Conservation (phyloP, 2,329 filamentous ascomycete species). For the Teratosphaeria nubilosa region DNA sequence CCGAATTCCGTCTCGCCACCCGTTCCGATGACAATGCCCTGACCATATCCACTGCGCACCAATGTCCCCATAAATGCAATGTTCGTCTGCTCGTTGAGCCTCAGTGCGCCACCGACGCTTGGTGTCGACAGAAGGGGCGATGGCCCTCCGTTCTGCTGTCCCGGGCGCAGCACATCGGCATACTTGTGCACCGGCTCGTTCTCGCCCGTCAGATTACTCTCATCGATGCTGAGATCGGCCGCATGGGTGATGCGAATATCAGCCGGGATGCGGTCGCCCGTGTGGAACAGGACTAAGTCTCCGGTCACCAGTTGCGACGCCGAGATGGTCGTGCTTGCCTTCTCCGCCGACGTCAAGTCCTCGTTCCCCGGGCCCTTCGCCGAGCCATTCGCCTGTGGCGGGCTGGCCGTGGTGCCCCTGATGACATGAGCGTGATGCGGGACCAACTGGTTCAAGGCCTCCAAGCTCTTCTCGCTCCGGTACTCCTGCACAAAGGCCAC, state of each 20-base stretch:
- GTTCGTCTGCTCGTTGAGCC: constrained; percentile 68
- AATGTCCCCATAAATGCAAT: constrained; percentile 98
- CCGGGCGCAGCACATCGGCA: constrained; percentile 46
- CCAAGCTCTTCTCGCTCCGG: constrained; percentile 90
- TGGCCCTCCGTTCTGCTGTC: constrained; percentile 12
- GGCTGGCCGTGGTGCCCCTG: constrained; percentile 34
- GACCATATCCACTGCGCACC: constrained; percentile 87
- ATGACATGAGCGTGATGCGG: constrained; percentile 96
- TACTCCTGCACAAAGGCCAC: constrained; percentile 98
- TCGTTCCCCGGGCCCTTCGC: constrained; percentile 46
- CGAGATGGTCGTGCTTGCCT: constrained; percentile 72
- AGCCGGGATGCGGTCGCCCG: constrained; percentile 90
- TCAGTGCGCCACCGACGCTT: constrained; percentile 48
- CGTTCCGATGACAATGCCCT: constrained; percentile 94
- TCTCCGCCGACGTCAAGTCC: constrained; percentile 53
- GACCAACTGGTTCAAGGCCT: constrained; percentile 85
- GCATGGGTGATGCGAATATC: constrained; percentile 90
- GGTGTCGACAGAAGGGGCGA: constrained; percentile 1
- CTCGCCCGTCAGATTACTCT: constrained; percentile 92
- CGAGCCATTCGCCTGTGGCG: constrained; percentile 29
- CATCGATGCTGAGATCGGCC: constrained; percentile 84
- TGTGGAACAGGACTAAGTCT: constrained; percentile 87
- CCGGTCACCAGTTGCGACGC: constrained; percentile 82
- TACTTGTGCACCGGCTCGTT: constrained; percentile 84
- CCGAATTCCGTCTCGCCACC: constrained; percentile 92